A percentile compares a stretch with the other conserved stretches of the same genome.
Conservation (phyloP, 164 flowering plant species). For the Kingdonia uniflora region DNA sequence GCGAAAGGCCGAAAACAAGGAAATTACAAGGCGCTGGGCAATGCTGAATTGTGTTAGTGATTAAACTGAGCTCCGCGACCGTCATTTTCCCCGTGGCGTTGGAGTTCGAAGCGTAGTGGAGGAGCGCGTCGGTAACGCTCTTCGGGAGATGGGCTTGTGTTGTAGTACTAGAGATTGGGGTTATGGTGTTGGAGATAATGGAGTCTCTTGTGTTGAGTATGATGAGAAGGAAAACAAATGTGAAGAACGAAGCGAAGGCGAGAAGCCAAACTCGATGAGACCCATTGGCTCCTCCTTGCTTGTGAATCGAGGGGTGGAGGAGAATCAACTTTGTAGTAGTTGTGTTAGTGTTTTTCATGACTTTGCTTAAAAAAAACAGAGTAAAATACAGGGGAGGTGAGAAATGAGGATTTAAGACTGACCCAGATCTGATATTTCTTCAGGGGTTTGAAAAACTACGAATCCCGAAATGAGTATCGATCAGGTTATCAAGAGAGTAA, state of each 20-base stretch:
- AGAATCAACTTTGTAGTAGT: slow-evolving; percentile 21
- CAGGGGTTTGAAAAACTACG: neutral
- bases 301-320: slow-evolving; percentile 21
- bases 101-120: slow-evolving; percentile 53
- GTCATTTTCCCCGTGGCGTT: slow-evolving; percentile 49
- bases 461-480: neutral
- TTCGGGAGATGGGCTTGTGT: slow-evolving; percentile 14
- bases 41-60: slow-evolving; percentile 35
- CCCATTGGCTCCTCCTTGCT: slow-evolving; percentile 12
- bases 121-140: slow-evolving; percentile 36
- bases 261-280: slow-evolving; percentile 46
- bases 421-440: neutral
- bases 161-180: slow-evolving; percentile 5
- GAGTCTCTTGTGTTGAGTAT: slow-evolving; percentile 27
- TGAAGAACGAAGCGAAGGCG: slow-evolving; percentile 49
- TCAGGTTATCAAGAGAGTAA: neutral
- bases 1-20: slow-evolving; percentile 80
- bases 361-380: neutral
- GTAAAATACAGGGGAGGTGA: neutral
- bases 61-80: slow-evolving; percentile 35
- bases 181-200: slow-evolving; percentile 3
- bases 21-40: slow-evolving; percentile 50
- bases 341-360: slow-evolving; percentile 5
- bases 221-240: slow-evolving; percentile 41
- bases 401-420: neutral